A percentile compares a stretch with the other conserved stretches of the same genome.
Evolutionary conservation across 352 stramenopile species (phyloP).

Genomic region (Phytophthora vignae): DNA sequence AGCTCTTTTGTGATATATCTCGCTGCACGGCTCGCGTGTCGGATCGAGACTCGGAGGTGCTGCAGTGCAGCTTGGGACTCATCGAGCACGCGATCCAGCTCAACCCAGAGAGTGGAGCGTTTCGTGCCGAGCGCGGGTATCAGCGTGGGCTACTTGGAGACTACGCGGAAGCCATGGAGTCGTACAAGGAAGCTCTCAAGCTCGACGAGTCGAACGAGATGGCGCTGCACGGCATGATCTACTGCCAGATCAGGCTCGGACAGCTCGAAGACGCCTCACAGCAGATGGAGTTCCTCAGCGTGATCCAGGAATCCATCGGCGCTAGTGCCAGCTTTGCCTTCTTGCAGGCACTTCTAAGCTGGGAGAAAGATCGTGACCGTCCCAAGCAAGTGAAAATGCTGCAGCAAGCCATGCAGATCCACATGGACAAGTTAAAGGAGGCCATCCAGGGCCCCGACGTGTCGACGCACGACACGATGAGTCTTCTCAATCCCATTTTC

Average conservation of each 20-base stretch:
- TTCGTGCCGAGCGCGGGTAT: slow-evolving; percentile 83
- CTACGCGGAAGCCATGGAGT: slow-evolving; percentile 82
- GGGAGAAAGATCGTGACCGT: slow-evolving; percentile 78
- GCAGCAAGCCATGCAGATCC: slow-evolving; percentile 78
- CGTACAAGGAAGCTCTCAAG: slow-evolving; percentile 88
- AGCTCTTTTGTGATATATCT: slow-evolving; percentile 71
- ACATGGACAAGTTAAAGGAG: slow-evolving; percentile 86
- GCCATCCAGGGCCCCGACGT: slow-evolving; percentile 63
- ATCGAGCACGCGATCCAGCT: slow-evolving; percentile 78
- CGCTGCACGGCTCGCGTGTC: slow-evolving; percentile 71
- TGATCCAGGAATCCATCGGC: slow-evolving; percentile 91
- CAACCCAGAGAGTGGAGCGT: slow-evolving; percentile 64
- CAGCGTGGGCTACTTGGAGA: slow-evolving; percentile 78
- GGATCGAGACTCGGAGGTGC: slow-evolving; percentile 68
- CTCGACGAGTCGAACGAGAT: slow-evolving; percentile 89
- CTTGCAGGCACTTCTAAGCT: slow-evolving; percentile 87
- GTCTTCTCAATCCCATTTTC: slow-evolving; percentile 88
- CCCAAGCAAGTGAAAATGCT: slow-evolving; percentile 76
- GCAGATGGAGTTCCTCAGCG: slow-evolving; percentile 93
- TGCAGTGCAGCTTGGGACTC: slow-evolving; percentile 74
- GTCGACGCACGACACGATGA: slow-evolving; percentile 82
- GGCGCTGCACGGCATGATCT: slow-evolving; percentile 92
- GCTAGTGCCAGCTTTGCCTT: slow-evolving; percentile 84
- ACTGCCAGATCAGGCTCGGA: slow-evolving; percentile 92
- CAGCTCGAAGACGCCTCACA: slow-evolving; percentile 90